Percentiles rank a stretch among this genome's conserved stretches.
Conservation (phyloP, 2,329 filamentous ascomycete genomes). For the Zasmidium angulare region DNA sequence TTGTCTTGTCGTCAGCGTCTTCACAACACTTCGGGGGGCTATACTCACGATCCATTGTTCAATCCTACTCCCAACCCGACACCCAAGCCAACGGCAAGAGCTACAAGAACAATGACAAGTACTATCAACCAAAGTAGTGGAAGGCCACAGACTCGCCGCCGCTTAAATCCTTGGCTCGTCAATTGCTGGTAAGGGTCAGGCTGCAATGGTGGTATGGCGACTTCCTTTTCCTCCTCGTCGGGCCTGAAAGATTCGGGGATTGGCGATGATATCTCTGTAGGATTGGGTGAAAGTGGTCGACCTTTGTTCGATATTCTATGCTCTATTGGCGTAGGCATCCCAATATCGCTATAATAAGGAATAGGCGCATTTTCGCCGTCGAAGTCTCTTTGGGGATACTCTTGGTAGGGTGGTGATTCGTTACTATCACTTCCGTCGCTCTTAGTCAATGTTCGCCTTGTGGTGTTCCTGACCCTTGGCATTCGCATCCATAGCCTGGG, state of each 20-base stretch:
- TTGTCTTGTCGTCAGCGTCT: background rate
- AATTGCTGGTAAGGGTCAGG: conserved; percentile 16
- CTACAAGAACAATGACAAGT: conserved; percentile 25
- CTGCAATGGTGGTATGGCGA: conserved; percentile 19
- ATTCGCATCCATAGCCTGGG: too few species aligned
- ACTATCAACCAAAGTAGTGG: conserved; percentile 20
- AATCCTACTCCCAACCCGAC: conserved; percentile 40
- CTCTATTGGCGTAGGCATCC: conserved; percentile 11
- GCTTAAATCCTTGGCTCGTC: conserved; percentile 5
- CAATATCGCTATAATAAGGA: conserved; percentile 19
- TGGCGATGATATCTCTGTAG: conserved; percentile 23
- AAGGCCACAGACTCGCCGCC: conserved; percentile 25
- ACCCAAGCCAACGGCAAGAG: conserved; percentile 35
- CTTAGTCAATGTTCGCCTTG: too few species aligned
- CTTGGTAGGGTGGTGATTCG: conserved; percentile 28
- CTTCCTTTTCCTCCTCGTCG: conserved; percentile 33
- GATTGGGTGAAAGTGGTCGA: conserved; percentile 21
- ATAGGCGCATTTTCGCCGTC: conserved; percentile 17
- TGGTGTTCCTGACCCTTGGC: too few species aligned
- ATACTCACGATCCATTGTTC: conserved; percentile 28
- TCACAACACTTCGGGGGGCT: conserved; percentile 3
- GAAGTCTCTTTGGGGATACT: conserved; percentile 18
- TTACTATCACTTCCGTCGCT: conserved; percentile 9
- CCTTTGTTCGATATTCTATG: conserved; percentile 25
- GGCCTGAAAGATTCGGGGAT: conserved; percentile 29